Evolutionary conservation across 2,329 filamentous ascomycete species (phyloP), one percentile per base, ranked within the genome.

Genomic region (Alternaria ventricosa): DNA sequence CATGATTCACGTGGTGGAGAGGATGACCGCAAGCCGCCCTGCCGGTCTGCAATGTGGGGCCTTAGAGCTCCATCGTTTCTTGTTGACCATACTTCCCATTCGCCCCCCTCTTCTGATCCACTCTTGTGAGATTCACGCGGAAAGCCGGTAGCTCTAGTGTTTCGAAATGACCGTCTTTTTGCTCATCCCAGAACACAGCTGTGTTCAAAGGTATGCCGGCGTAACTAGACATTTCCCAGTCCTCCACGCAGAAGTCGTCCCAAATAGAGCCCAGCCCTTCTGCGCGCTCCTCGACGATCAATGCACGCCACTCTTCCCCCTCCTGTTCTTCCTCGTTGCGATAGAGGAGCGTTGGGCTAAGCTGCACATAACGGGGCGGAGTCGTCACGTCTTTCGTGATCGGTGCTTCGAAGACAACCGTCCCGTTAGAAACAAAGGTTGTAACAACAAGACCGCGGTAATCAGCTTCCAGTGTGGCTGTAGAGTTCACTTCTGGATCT

Each of bases 211-310:
- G 74, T 15, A 74, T 57, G 2, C 72, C 75, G 3, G 69, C 80
- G 64, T 82, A 82, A 20, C 69, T 68, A 3, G 69, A 43, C 3
- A 60, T 62, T 20, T 80, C 78, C 6, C 79, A 65, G 60, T 81
- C 69, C 0, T 70, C 71, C 4, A 73, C 43, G 57, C 80, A 82
- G 46, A 79, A 80, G 8, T 82, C 79, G 56, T 80, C 75, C 75
- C 71, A 77, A 6, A 78, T 55, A 10, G 58, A 59, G 13, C 53
- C 54, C 18, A 64, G 55, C 4, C 44, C 56, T 9, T 64, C 56
- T 15, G 15, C 45, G 7, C 67, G 66, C 58, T 75, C 66, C 49
- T 58, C 65, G 10, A 57, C 60, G 12, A 68, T 36, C 13, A 75
- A 46, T 3, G 77, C 27, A 4, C 79, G 74, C 79, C 79, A 82